Conservation (phyloP, 805 yeast genomes). For the Lipomyces orientalis region DNA sequence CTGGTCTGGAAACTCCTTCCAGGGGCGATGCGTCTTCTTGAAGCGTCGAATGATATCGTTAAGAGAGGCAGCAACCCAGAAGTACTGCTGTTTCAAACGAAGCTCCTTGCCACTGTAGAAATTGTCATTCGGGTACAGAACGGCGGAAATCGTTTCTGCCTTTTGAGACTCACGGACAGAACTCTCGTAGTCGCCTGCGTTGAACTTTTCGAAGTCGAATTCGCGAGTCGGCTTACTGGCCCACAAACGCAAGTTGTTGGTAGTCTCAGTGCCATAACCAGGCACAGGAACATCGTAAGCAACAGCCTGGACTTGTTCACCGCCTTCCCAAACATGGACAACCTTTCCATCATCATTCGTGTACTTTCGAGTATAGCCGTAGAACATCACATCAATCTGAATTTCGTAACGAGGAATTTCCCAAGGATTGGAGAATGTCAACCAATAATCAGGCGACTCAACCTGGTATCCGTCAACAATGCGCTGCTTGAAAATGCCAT, state of each 20-base stretch:
- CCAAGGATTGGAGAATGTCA: constrained; percentile 89
- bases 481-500: constrained; percentile 90
- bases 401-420: constrained; percentile 86
- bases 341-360: constrained; percentile 59
- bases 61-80: constrained; percentile 95
- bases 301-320: constrained; percentile 85
- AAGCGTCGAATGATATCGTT: constrained; percentile 90
- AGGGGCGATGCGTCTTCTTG: constrained; percentile 74
- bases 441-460: constrained; percentile 94
- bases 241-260: constrained; percentile 91
- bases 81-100: constrained; percentile 92
- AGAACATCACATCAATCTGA: constrained; percentile 87
- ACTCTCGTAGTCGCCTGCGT: constrained; percentile 85
- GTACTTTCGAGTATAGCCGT: constrained; percentile 72
- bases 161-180: constrained; percentile 84
- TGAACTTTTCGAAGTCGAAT: constrained; percentile 88
- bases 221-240: constrained; percentile 86
- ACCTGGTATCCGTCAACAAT: constrained; percentile 92
- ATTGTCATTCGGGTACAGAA: constrained; percentile 91
- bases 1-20: constrained; percentile 83
- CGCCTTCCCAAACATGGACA: constrained; percentile 79
- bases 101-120: constrained; percentile 89
- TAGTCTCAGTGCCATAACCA: constrained; percentile 75
- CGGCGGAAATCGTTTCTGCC: constrained; percentile 92
- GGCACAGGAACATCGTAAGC: constrained; percentile 94